Evolutionary conservation across 140 eudicot genomes (phyloP).

Genomic region (Erigeron philadelphicus): DNA sequence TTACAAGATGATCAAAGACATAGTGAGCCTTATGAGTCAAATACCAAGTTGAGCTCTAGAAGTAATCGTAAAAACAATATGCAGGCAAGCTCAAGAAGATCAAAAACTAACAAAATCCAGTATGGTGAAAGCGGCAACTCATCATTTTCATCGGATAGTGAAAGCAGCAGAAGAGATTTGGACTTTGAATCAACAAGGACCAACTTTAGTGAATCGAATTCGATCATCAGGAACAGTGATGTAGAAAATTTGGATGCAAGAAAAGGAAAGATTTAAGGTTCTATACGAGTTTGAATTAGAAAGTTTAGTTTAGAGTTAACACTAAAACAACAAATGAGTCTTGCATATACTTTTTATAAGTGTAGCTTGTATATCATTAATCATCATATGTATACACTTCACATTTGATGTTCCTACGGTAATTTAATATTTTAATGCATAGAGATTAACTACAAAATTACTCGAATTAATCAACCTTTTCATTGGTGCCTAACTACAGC

Average conservation of each 20-base stretch:
- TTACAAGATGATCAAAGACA: slow-evolving; percentile 10
- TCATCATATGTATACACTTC: slow-evolving; percentile 13
- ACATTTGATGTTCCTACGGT: too few relatives aligned
- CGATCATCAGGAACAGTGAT: slow-evolving; percentile 9
- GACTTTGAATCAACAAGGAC: slow-evolving; percentile 4
- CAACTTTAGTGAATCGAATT: slow-evolving; percentile 1
- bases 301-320: slow-evolving; percentile 25
- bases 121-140: slow-evolving; percentile 21
- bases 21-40: slow-evolving; percentile 4
- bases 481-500: not conserved
- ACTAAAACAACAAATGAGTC: slow-evolving; percentile 14
- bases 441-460: too few relatives aligned
- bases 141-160: slow-evolving; percentile 27
- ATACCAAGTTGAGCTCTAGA: slow-evolving; percentile 14
- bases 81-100: slow-evolving; percentile 15
- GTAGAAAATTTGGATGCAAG: slow-evolving; percentile 18
- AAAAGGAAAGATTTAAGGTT: slow-evolving; percentile 13
- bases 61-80: not conserved
- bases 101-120: slow-evolving; percentile 4
- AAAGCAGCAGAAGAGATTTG: slow-evolving; percentile 11
- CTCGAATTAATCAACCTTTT: too few relatives aligned
- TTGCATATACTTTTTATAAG: not conserved
- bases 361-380: slow-evolving; percentile 18
- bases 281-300: slow-evolving; percentile 16
- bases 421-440: too few relatives aligned